Evolutionary conservation across 2,329 filamentous ascomycete species (phyloP), one percentile per base, ranked within the genome.

Genomic region (Leptoxyphium fumago): DNA sequence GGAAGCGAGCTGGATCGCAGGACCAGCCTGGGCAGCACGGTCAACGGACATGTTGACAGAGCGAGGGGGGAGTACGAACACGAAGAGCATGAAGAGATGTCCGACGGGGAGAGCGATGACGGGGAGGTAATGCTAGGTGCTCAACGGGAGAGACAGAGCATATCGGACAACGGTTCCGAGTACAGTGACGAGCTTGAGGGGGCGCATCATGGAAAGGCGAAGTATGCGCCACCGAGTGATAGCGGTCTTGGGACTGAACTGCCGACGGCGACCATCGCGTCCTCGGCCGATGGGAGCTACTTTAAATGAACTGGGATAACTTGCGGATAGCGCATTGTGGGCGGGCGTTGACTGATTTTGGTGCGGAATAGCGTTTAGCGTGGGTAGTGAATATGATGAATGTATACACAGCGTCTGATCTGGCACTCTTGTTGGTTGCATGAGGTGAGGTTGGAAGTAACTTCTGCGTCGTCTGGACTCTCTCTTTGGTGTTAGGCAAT

Each of bases 1-100:
- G 68, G 67, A 43, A 68, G 62, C 47, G 67, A 70, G 32, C 48
- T 66, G 28, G 63, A 65, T 41, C 60, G 66, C n/a, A 62, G 68
- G 21, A 66, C 61, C 6, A 69, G 65, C 11, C 60, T 65, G 28
- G 66, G 64, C 29, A 64, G 57, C 38, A 59, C 64, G 3, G 57
- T 58, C 5, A 58, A 57, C 40, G 64, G 62, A 9, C 57, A 56
- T 0, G 44, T 61, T 6, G 61, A 57, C 5, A 39, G 28, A n/a
- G 14, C n/a, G 8, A 15, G 32, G 15, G 32, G 32, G 15, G 32
- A 36, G 15, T 13, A 36, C 15, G 32, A 36, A 9, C 11, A 13
- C 5, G 11, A 13, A 15, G 15, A 15, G 13, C 4, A 4, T 36
- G 13, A 36, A 13, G 32, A 36, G 3, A 36, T 36, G 32, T 36